These are phyloP conservation scores for Penicillium sp. DNA, from an alignment of 2,329 filamentous ascomycete species.

Conservation along the genomic window DNA sequence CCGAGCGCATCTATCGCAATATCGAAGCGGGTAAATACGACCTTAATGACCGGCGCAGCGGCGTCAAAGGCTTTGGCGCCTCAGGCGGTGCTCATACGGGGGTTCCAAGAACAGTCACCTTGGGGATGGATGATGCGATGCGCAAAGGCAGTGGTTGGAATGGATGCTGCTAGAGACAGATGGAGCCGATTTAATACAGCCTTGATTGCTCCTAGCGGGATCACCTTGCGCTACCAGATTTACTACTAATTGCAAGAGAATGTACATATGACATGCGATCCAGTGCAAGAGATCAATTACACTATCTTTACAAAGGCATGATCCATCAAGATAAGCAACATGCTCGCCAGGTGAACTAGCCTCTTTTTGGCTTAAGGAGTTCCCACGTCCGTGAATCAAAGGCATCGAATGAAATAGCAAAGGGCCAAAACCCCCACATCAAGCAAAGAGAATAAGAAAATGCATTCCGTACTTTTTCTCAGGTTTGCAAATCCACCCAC, in stretches of 20 bases:
- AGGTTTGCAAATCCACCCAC: not conserved
- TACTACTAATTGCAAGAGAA: not conserved
- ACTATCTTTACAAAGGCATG: slow-evolving; percentile 6
- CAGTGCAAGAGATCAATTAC: not conserved
- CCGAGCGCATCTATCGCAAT: slow-evolving; percentile 94
- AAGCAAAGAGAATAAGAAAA: not conserved
- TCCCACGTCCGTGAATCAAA: not conserved
- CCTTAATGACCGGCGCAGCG: slow-evolving; percentile 86
- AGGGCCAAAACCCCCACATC: not conserved
- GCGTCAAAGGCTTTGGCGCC: slow-evolving; percentile 70
- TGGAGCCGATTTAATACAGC: not conserved
- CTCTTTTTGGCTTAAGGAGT: not conserved
- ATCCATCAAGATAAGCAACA: slow-evolving; percentile 1
- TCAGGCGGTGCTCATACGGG: slow-evolving; percentile 39
- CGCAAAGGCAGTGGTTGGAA: slow-evolving; percentile 41
- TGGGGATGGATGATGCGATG: slow-evolving; percentile 52
- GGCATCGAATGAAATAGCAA: not conserved
- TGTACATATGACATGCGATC: slow-evolving; percentile 5
- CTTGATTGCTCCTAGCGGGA: not conserved
- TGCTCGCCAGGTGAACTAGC: not conserved
- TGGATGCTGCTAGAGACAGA: slow-evolving; percentile 39
- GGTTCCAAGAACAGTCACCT: slow-evolving; percentile 44
- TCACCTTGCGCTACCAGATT: not conserved
- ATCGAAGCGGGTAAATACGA: slow-evolving; percentile 96
- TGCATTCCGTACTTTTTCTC: not conserved